Conservation (phyloP, 441 rosid genomes). For the Sinapis alba region DNA sequence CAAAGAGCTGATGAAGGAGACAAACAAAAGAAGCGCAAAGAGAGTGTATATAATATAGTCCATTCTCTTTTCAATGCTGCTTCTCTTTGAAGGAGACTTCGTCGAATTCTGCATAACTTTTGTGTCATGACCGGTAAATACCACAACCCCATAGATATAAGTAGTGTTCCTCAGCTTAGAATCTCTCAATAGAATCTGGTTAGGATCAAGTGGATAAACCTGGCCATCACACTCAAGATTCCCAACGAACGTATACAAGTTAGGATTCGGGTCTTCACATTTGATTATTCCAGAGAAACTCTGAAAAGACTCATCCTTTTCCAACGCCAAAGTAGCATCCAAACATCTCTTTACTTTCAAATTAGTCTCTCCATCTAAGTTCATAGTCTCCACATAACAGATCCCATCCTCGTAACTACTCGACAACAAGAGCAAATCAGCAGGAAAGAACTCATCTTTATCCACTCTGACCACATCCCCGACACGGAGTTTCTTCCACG, state of each 20-base stretch:
- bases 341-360: conserved; percentile 63
- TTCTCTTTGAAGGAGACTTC: conserved; percentile 68
- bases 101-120: conserved; percentile 73
- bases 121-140: conserved; percentile 73
- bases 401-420: conserved; percentile 75
- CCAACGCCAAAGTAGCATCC: conserved; percentile 50
- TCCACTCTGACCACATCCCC: conserved; percentile 70
- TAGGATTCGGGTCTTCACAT: conserved; percentile 81
- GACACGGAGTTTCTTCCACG: conserved; percentile 60
- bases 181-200: conserved; percentile 68
- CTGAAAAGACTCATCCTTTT: conserved; percentile 47
- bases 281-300: conserved; percentile 47
- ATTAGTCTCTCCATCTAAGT: conserved; percentile 83
- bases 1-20: conserved; percentile 59
- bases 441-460: conserved; percentile 66
- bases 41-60: conserved; percentile 68
- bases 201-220: conserved; percentile 55
- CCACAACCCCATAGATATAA: conserved; percentile 66
- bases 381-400: conserved; percentile 88
- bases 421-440: conserved; percentile 68
- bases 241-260: conserved; percentile 71
- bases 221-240: conserved; percentile 53
- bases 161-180: conserved; percentile 77
- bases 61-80: conserved; percentile 69
- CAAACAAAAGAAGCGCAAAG: conserved; percentile 56